Evolutionary conservation across 768 basidiomycete species (phyloP), one percentile per base, ranked within the genome.

Genomic region (Agaricus blazei): DNA sequence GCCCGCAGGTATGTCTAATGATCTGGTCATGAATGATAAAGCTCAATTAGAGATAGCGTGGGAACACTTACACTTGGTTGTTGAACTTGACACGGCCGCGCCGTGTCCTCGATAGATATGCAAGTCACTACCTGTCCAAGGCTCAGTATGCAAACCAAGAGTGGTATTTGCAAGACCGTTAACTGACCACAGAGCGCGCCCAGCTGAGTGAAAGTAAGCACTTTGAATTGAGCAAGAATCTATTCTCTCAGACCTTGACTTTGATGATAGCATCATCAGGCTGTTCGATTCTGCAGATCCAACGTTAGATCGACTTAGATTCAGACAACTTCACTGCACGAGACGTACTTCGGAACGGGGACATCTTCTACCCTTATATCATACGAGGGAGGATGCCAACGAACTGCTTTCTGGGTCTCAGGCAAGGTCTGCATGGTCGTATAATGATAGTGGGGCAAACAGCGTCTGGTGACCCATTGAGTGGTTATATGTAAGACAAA

Each of bases 211-310:
- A 45, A n/a, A 37, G 38, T 26, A 27, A 54, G 34, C 34, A 47
- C 34, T 49, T 46, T 31, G 19, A 31, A 23, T 34, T 36, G 36
- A 12, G 9, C 14, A 44, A 48, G 15, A 34, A 14, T 2, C 29
- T 28, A 50, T 53, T 43, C 19, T 41, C 24, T 62, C 75, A 51
- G 58, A 83, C 89, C 68, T 78, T 81, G 51, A 90, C 80, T 73
- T 84, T 88, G 52, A 91, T 78, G 44, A 92, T 87, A 1, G 80
- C 89, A 71, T 90, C 88, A 64, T 91, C 88, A 1, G 85, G 80
- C 58, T 89, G 75, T 55, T 81, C 73, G 46, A 91, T 82, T 55
- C 88, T 88, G 57, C 7, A 36, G 9, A 27, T 0, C 34, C 59
- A 15, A 27, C 19, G 48, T 31, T 52, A 19, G 51, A 51, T 9